phyloP scores from a whole-genome alignment of 306 rosid species.

The Luffa aegyptiaca region DNA sequence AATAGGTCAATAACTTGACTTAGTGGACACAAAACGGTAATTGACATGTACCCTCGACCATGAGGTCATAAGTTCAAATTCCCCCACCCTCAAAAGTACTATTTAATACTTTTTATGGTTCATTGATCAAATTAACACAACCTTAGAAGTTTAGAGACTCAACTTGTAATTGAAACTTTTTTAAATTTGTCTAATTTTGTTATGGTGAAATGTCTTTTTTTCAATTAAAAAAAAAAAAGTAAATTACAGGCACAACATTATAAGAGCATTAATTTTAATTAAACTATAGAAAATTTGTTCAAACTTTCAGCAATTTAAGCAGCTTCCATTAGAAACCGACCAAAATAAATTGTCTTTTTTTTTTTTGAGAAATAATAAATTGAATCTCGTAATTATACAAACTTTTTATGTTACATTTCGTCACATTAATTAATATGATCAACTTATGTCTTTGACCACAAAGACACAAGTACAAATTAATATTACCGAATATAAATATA shows the following conservation, averaged over 20 bases:
- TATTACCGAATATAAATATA: no score
- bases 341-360: background rate
- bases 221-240: no score
- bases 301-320: background rate
- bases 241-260: background rate
- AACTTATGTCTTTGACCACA: background rate
- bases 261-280: background rate
- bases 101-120: no score
- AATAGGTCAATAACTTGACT: no score
- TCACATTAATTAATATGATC: background rate
- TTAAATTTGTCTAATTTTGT: background rate
- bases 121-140: no score
- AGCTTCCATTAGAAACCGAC: background rate
- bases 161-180: no score
- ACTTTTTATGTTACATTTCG: constrained; percentile 3
- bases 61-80: no score
- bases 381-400: background rate
- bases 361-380: background rate
- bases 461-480: no score
- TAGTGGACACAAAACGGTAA: no score
- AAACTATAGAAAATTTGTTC: background rate
- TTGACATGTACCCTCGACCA: no score
- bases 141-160: no score
- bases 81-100: no score
- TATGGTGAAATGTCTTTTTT: background rate